Base-by-base conservation (phyloP, 208 protist species). In the Hexamita inflata region DNA sequence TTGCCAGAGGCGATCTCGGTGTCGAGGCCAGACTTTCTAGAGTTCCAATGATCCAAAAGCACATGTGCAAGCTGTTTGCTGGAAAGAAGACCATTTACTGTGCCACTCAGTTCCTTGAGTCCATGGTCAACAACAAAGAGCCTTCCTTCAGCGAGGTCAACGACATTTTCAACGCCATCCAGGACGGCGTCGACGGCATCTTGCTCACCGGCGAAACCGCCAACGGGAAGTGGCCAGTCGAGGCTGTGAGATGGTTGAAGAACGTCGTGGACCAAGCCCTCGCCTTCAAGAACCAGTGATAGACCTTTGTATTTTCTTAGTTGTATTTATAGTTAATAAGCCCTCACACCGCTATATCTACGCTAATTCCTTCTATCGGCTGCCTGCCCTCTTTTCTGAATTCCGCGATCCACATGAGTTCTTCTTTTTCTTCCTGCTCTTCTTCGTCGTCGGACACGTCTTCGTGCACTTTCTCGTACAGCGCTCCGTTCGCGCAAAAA, bases 71-170 rank as follows among this genome's bases (percentile, higher is more conserved):
- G 9, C 32, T n/a, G 4, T 45, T 45, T 7, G 19, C 11, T 34
- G 39, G 57, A 26, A 34, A n/a, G 35, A 58, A 80, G 61, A n/a
- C n/a, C n/a, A n/a, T 75, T 29, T 77, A 81, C 57, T 78, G 76
- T 40, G 81, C 82, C 38, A 85, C 81, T 29, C 82, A 84, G 79
- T 78, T 84, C 75, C 77, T 84, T 34, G 81, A 85, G 79, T 80
- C 74, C 0, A 80, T 84, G 75, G 83, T 82, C 67, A 7, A 61
- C 34, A 74, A 40, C 62, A 58, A 58, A 13, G 60, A 68, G 29
- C 82, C 82, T 1, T 83, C 82, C 34, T 49, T 75, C 30, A 80
- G 80, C 13, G 80, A 85, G 70, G 80, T 74, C n/a, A 58, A 59
- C 0, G 80, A 83, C 42, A 75, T 82, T 60, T 78, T 78, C 11